These are phyloP conservation scores for Botrytis pseudocinerea DNA, from an alignment of 2,329 filamentous ascomycete species.

Conservation along the genomic window DNA sequence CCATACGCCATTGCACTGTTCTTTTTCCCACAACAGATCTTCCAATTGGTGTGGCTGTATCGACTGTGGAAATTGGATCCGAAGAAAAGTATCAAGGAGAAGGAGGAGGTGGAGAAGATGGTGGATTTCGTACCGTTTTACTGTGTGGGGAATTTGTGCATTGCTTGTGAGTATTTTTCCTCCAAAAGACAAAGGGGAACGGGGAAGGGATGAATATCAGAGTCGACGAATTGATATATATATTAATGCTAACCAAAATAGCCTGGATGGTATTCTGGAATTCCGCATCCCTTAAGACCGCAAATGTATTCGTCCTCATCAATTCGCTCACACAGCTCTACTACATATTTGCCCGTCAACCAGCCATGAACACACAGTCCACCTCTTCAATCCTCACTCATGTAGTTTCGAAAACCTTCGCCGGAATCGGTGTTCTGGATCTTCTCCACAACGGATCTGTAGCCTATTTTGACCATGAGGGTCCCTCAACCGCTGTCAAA, in stretches of 20 bases:
- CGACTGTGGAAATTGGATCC: constrained; percentile 52
- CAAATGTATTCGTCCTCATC: constrained; percentile 57
- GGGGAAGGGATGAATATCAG: no score
- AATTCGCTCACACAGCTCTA: constrained; percentile 57
- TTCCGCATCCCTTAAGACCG: constrained; percentile 47
- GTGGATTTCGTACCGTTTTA: constrained; percentile 57
- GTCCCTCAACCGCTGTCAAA: constrained; percentile 50
- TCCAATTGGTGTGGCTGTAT: constrained; percentile 59
- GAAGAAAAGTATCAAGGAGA: constrained; percentile 43
- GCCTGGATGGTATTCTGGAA: constrained; percentile 67
- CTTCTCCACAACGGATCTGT: constrained; percentile 59
- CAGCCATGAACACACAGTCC: constrained; percentile 51
- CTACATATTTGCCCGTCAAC: constrained; percentile 52
- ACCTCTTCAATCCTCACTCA: constrained; percentile 57
- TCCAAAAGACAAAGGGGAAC: background rate
- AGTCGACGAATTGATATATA: background rate
- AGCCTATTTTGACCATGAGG: constrained; percentile 53
- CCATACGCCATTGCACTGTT: constrained; percentile 60
- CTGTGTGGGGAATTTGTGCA: constrained; percentile 57
- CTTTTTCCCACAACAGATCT: constrained; percentile 61
- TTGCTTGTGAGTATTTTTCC: constrained; percentile 49
- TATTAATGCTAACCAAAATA: constrained; percentile 27
- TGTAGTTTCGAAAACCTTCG: constrained; percentile 59
- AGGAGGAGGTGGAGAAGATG: constrained; percentile 50
- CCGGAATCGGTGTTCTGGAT: constrained; percentile 60